Conservation (phyloP, 345 rosid genomes). For the Gossypium herbaceum region DNA sequence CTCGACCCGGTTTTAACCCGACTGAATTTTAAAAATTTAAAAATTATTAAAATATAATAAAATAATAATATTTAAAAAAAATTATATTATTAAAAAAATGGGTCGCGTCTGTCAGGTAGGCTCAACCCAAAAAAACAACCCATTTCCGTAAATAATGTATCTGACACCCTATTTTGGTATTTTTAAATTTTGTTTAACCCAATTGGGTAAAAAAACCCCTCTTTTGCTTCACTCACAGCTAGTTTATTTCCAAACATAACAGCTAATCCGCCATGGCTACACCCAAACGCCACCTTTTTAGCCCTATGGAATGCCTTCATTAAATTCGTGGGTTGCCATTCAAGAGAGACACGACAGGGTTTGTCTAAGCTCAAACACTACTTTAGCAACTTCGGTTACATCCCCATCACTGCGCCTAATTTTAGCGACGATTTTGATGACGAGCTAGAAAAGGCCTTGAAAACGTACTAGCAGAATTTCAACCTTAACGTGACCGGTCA, state of each 20-base stretch:
- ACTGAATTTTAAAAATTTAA: no score
- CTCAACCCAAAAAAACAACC: no score
- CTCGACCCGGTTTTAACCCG: no score
- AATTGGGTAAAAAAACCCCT: not conserved
- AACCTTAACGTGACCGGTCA: slow-evolving; percentile 63
- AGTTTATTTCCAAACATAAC: slow-evolving; percentile 40
- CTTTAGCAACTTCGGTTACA: slow-evolving; percentile 75
- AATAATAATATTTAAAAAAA: no score
- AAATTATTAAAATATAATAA: no score
- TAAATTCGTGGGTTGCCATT: slow-evolving; percentile 55
- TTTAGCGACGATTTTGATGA: slow-evolving; percentile 73
- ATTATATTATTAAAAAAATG: no score
- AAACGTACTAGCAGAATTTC: slow-evolving; percentile 68
- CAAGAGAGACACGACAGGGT: slow-evolving; percentile 56
- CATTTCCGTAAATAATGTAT: no score
- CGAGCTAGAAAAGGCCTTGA: slow-evolving; percentile 51
- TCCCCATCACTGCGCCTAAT: slow-evolving; percentile 32
- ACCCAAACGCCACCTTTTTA: slow-evolving; percentile 18
- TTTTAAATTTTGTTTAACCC: no score
- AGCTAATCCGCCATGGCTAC: slow-evolving; percentile 31
- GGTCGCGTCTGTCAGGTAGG: no score
- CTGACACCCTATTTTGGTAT: no score
- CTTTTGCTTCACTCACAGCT: slow-evolving; percentile 21
- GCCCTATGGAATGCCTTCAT: slow-evolving; percentile 61
- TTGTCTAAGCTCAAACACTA: slow-evolving; percentile 65